Percentiles rank a stretch among this genome's conserved stretches.
Conservation (phyloP, 2,329 filamentous ascomycete species). For the Pestalotiopsis fici region DNA sequence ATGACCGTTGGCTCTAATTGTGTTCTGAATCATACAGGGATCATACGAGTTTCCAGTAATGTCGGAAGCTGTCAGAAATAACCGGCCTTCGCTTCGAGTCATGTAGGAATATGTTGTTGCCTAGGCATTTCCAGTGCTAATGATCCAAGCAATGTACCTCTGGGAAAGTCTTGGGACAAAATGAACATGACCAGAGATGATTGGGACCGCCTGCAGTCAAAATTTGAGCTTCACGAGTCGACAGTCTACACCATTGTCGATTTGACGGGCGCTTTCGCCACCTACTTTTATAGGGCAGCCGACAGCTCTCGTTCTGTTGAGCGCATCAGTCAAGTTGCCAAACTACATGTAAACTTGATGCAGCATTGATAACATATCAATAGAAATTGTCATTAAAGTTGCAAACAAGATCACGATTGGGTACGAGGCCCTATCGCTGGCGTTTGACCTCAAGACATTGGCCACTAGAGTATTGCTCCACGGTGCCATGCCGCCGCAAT, state of each 20-base stretch:
- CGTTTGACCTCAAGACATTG: background rate
- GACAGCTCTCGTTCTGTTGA: background rate
- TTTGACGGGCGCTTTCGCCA: background rate
- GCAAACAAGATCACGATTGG: slow-evolving; percentile 2
- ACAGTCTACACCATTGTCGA: background rate
- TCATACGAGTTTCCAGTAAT: background rate
- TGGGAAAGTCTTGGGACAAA: background rate
- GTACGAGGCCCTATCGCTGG: background rate
- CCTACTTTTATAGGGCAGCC: background rate
- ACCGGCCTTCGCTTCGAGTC: background rate
- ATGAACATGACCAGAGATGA: background rate
- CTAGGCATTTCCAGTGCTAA: background rate
- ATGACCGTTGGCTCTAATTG: background rate
- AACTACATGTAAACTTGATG: background rate
- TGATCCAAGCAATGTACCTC: background rate
- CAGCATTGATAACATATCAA: background rate
- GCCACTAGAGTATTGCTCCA: background rate
- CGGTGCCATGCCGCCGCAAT: background rate
- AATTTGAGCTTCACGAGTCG: background rate
- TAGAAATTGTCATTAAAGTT: background rate
- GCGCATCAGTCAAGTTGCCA: background rate
- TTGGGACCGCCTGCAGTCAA: background rate
- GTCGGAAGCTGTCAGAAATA: background rate
- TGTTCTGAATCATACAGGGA: background rate
- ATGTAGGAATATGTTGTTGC: background rate